Evolutionary conservation across 1,284 basidiomycete genomes (phyloP), one percentile per base, ranked within the genome.

Genomic region (Austropuccinia psidii): DNA sequence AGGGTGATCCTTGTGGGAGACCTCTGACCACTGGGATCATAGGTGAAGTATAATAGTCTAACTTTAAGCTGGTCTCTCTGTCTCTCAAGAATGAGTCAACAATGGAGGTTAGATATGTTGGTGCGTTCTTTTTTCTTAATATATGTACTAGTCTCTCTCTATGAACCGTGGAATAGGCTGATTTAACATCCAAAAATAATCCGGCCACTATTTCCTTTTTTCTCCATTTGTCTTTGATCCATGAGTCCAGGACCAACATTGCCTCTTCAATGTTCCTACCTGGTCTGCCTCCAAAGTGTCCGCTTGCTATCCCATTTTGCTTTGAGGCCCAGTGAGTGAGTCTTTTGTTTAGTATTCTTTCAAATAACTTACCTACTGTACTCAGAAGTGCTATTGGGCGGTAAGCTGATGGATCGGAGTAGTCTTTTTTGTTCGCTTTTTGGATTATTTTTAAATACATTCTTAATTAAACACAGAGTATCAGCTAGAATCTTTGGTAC

Each of bases 181-280:
- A 57, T 55, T 60, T 69, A 9, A 69, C 54, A 69, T 69, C 55
- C 13, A 69, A 41, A 47, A 60, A 69, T 15, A 68, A 52, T 27
- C 50, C 52, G 13, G 35, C 9, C 3, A 68, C 66, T 4, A 68
- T 37, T 17, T 68, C 33, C 8, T 31, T 57, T 45, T 57, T 27
- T n/a, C 66, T 57, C 66, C 66, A 68, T 57, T 57, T 55, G 15
- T 68, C 15, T 39, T 55, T 33, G n/a, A 57, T 68, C 54, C 50
- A 68, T 17, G 52, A 55, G 13, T n/a, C 45, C 2, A 68, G 33
- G 33, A 57, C 27, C 6, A 68, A 37, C 7, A 43, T 9, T 1
- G 52, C 66, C 17, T 57, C 52, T 27, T 55, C 21, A 17, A 39
- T 68, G 24, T 33, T n/a, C 15, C 35, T 31, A 15, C 11, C 11